Conservation (phyloP, 2,329 filamentous ascomycete species). For the Fusarium gaditjirri region DNA sequence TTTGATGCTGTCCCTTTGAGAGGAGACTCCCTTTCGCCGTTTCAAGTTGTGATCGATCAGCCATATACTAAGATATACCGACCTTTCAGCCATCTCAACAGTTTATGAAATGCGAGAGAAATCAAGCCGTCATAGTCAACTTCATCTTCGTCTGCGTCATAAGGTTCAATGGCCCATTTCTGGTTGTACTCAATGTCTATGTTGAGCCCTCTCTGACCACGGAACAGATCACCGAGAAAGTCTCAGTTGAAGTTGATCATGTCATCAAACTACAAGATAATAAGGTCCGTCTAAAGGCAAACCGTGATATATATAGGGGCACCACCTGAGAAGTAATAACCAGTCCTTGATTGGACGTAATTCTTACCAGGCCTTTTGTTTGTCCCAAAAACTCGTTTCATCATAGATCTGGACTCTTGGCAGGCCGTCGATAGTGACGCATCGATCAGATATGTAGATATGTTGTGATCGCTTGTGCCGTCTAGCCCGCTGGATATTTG, state of each 20-base stretch:
- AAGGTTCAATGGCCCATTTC: not conserved
- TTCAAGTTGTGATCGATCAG: not conserved
- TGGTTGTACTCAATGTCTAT: not conserved
- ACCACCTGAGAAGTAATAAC: not conserved
- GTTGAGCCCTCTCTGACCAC: not conserved
- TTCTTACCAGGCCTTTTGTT: no score
- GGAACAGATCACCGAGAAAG: not conserved
- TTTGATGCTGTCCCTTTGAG: not conserved
- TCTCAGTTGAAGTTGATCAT: accelerated
- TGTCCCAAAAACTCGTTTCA: not conserved
- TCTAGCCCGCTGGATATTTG: not conserved
- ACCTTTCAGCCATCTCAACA: not conserved
- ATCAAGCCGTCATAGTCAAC: not conserved
- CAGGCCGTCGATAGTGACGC: not conserved
- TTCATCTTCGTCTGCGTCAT: not conserved
- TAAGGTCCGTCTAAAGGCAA: not conserved
- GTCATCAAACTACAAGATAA: not conserved
- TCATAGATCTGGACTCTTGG: not conserved
- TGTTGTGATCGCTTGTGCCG: not conserved
- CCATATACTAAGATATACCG: not conserved
- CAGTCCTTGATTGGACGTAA: not conserved
- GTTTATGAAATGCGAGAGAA: not conserved
- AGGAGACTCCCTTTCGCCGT: not conserved
- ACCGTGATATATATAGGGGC: not conserved
- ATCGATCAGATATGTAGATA: not conserved